Percentiles rank a stretch among this genome's conserved stretches.
Conservation (phyloP, 2,329 filamentous ascomycete species). For the Exophiala viscosa region DNA sequence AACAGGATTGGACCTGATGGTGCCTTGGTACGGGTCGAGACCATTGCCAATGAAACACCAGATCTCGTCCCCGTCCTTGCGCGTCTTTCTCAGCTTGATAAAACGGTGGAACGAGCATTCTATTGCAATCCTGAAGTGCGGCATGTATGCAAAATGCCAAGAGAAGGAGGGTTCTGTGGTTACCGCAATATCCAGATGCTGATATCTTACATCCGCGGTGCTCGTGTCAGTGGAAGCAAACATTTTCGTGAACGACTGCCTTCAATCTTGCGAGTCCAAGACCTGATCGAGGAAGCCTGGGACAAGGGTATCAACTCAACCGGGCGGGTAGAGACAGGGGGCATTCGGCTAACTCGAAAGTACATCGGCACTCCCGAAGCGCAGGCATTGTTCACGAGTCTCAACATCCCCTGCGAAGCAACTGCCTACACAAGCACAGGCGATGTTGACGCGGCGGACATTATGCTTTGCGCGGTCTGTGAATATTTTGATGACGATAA, state of each 20-base stretch:
- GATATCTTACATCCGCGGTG: conserved; percentile 68
- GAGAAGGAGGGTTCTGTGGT: conserved; percentile 87
- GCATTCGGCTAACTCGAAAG: conserved; percentile 82
- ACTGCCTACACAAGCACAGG: conserved; percentile 53
- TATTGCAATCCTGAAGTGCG: conserved; percentile 71
- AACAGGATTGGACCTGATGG: conserved; percentile 49
- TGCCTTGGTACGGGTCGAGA: conserved; percentile 39
- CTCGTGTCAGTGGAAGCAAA: conserved; percentile 54
- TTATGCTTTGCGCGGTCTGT: conserved; percentile 66
- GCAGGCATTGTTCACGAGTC: conserved; percentile 69
- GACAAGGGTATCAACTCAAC: conserved; percentile 73
- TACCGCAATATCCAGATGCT: conserved; percentile 96
- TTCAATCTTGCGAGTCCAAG: conserved; percentile 76
- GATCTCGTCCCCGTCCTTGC: conserved; percentile 61
- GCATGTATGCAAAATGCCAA: conserved; percentile 77
- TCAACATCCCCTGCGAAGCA: conserved; percentile 66
- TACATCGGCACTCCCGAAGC: conserved; percentile 95
- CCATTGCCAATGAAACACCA: conserved; percentile 46
- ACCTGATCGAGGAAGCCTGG: conserved; percentile 84
- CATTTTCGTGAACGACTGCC: conserved; percentile 63
- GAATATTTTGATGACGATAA: conserved; percentile 62
- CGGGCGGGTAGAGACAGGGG: conserved; percentile 77
- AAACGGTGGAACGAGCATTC: conserved; percentile 65
- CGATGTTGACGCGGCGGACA: conserved; percentile 47
- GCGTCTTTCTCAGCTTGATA: conserved; percentile 62